A percentile compares a stretch with the other conserved stretches of the same genome.
Evolutionary conservation across 2,329 filamentous ascomycete species (phyloP).

Genomic region (Trichoderma cornu-damae): DNA sequence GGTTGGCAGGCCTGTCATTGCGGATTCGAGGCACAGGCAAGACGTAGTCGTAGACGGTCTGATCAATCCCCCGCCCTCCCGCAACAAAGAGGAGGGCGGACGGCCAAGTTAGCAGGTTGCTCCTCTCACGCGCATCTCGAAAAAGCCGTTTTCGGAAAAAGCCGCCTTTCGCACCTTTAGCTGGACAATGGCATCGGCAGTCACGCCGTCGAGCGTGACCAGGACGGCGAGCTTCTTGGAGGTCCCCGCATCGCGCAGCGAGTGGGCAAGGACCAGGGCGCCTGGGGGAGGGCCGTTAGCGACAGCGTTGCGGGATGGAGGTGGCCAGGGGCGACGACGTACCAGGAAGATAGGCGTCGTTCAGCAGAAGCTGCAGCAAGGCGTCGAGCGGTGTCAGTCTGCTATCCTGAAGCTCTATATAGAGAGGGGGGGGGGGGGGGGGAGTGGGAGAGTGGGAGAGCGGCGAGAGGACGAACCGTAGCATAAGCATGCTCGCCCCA

Average conservation of each 20-base stretch:
- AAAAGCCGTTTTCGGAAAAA: too few species aligned
- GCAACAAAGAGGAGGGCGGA: not conserved
- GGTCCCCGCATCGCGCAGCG: constrained; percentile 83
- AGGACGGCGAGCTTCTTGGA: constrained; percentile 80
- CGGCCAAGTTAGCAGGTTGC: not conserved
- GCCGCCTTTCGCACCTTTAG: constrained; percentile 73
- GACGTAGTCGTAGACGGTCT: constrained; percentile 83
- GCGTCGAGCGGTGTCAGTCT: constrained; percentile 2
- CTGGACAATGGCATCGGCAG: constrained; percentile 67
- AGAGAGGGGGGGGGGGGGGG: too few species aligned
- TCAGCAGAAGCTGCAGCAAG: constrained; percentile 71
- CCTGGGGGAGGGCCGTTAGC: constrained; percentile 40
- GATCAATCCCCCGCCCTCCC: too few species aligned
- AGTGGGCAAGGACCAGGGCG: constrained; percentile 89
- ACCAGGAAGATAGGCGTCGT: constrained; percentile 91
- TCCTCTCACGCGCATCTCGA: not conserved
- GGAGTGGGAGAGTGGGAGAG: too few species aligned
- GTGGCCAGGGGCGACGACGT: constrained; percentile 27
- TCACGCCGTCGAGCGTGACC: constrained; percentile 75
- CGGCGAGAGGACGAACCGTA: constrained; percentile 42
- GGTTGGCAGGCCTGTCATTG: constrained; percentile 72
- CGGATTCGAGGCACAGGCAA: constrained; percentile 76
- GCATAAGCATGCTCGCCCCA: constrained; percentile 51
- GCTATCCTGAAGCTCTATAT: constrained; percentile 15
- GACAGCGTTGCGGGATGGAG: not conserved